These are phyloP conservation scores for Lecanosticta acicola DNA, from an alignment of 2,329 filamentous ascomycete species.

Conservation along the genomic window DNA sequence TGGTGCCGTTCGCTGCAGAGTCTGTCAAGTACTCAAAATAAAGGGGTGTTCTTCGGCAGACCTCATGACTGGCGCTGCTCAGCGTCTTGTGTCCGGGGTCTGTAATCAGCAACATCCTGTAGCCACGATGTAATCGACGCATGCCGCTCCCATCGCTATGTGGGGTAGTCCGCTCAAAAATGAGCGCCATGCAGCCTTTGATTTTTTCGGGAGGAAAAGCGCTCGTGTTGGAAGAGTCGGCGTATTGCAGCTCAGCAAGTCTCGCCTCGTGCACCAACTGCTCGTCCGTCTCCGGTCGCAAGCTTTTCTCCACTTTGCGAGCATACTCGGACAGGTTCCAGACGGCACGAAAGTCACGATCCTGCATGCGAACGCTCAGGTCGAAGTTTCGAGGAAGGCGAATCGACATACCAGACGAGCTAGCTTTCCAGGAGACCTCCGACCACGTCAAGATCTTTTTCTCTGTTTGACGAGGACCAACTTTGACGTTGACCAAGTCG, in stretches of 20 bases:
- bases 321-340: constrained; percentile 85
- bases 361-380: constrained; percentile 63
- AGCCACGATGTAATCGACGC: constrained; percentile 70
- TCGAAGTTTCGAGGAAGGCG: constrained; percentile 70
- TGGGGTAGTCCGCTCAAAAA: constrained; percentile 67
- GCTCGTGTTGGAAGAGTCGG: constrained; percentile 64
- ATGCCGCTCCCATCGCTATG: constrained; percentile 67
- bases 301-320: constrained; percentile 64
- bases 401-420: constrained; percentile 60
- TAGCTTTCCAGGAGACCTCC: constrained; percentile 72
- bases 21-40: constrained; percentile 67
- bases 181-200: constrained; percentile 61
- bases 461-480: constrained; percentile 51
- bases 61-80: constrained; percentile 66
- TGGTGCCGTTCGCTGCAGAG: constrained; percentile 56
- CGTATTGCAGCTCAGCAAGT: constrained; percentile 72
- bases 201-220: constrained; percentile 72
- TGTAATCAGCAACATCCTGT: constrained; percentile 71
- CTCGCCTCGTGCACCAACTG: constrained; percentile 61
- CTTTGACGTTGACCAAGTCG: constrained; percentile 66
- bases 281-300: constrained; percentile 66
- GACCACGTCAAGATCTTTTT: constrained; percentile 68
- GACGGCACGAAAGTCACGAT: constrained; percentile 71
- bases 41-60: constrained; percentile 61
- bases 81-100: constrained; percentile 71